Percentiles rank a stretch among this genome's conserved stretches.
Conservation (phyloP, 352 stramenopile genomes). For the Pythium rhizo-oryzae region DNA sequence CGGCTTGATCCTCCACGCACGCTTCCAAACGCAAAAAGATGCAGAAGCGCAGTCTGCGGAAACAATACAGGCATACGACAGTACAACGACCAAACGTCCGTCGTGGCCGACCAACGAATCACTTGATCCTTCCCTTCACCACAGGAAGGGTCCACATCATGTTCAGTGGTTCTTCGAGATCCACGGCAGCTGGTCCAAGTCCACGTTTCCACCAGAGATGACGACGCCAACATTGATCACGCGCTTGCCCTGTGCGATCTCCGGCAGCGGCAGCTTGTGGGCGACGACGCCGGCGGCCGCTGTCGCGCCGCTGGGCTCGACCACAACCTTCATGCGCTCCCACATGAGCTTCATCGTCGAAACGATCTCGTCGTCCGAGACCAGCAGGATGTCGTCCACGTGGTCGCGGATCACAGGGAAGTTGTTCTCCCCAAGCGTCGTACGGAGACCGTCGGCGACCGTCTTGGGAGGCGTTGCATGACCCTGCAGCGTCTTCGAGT, state of each 20-base stretch:
- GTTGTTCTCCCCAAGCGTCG: constrained; percentile 76
- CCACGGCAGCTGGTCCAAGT: constrained; percentile 67
- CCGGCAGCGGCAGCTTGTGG: constrained; percentile 4
- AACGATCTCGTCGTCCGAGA: constrained; percentile 87
- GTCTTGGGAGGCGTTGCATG: constrained; percentile 51
- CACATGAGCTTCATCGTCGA: constrained; percentile 84
- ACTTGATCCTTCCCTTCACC: too few relatives aligned
- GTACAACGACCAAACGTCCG: too few relatives aligned
- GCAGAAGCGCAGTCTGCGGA: too few relatives aligned
- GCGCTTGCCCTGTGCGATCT: background rate
- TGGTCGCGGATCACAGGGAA: constrained; percentile 89
- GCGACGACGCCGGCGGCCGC: constrained; percentile 5
- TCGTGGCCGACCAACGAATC: too few relatives aligned
- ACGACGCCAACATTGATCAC: constrained; percentile 60
- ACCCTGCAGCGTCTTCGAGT: constrained; percentile 40
- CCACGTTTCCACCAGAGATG: constrained; percentile 69
- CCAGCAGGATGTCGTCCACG: constrained; percentile 86
- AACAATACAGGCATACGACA: too few relatives aligned
- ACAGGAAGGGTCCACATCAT: too few relatives aligned
- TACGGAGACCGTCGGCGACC: constrained; percentile 76
- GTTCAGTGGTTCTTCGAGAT: background rate
- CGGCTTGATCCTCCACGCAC: too few relatives aligned
- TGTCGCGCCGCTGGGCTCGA: constrained; percentile 66
- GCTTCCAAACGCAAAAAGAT: too few relatives aligned
- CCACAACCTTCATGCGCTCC: constrained; percentile 91